Base-by-base conservation (phyloP, 352 stramenopile species). In the Globisporangium radiosum region DNA sequence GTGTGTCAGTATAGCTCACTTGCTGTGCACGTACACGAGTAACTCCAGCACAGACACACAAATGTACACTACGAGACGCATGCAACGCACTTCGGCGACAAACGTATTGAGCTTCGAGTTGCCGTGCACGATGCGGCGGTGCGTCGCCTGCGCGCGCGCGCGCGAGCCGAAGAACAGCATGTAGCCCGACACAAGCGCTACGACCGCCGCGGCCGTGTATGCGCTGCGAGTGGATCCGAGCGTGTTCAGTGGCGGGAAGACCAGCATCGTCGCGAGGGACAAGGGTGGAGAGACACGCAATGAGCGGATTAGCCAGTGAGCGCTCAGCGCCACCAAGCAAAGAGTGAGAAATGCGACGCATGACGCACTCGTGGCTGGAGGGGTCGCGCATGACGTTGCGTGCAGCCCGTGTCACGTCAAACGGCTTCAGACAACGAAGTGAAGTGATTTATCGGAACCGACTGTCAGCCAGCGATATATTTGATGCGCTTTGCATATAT, bases 121-220 rank as follows among this genome's bases (percentile, higher is more conserved):
- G 51, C 58, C 58, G 25, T 52, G 50, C 51, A 64, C 19, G n/a
- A 64, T 64, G 51, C 58, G 58, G 47, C 52, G 53, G 56, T 62
- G 48, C 19, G 50, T 49, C 13, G 25, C 39, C 43, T 44, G n/a
- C 15, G 48, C 49, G 47, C 43, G 43, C 43, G 43, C 14, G 43
- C 43, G 43, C 43, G 43, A 47, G 17, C 36, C 15, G 45, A 55
- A 47, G 56, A 52, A 39, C 48, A 56, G 48, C 47, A 62, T 50
- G 48, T 36, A 55, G 13, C 19, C 49, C 19, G 39, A 62, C 19
- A 62, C 48, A 47, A 55, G 48, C 48, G 56, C 56, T 5, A 62
- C 25, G 38, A 55, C 19, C 42, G 47, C 56, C 15, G 47, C 40
- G 17, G 42, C n/a, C 14, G 49, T 43, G 38, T 52, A 56, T 40